Evolutionary conservation across 768 basidiomycete genomes (phyloP).

Genomic region (Boletus speciosus): DNA sequence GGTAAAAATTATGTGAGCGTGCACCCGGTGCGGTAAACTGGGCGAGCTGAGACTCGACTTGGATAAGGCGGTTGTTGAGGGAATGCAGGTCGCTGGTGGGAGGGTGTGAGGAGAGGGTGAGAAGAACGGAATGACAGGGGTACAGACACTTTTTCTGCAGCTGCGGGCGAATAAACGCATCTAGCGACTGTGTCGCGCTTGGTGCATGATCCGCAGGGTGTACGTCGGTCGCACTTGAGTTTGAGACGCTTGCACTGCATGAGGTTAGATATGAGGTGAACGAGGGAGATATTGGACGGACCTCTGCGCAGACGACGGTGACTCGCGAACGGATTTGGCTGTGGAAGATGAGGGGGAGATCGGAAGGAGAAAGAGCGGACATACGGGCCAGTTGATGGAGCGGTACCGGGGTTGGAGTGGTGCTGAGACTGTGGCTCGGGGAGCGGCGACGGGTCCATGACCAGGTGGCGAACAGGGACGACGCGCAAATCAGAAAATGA

Average conservation of each 20-base stretch:
- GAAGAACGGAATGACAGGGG: background rate
- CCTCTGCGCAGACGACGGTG: slow-evolving; percentile 82
- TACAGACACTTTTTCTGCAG: slow-evolving; percentile 79
- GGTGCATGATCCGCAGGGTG: slow-evolving; percentile 72
- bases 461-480: background rate
- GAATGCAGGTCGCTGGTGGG: slow-evolving; percentile 68
- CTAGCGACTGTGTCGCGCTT: slow-evolving; percentile 73
- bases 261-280: slow-evolving; percentile 3
- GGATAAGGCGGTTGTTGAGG: slow-evolving; percentile 73
- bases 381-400: slow-evolving; percentile 30
- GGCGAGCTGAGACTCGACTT: slow-evolving; percentile 60
- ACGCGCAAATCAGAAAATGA: background rate
- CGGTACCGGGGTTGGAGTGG: slow-evolving; percentile 13
- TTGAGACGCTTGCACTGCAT: slow-evolving; percentile 82
- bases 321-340: slow-evolving; percentile 73
- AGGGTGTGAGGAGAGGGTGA: background rate
- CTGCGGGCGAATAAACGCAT: slow-evolving; percentile 77
- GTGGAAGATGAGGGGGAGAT: slow-evolving; percentile 8
- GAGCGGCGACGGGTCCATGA: slow-evolving; percentile 19
- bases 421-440: slow-evolving; percentile 18
- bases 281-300: slow-evolving; percentile 28
- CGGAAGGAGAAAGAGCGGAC: slow-evolving; percentile 12
- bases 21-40: slow-evolving; percentile 39
- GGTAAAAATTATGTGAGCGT: slow-evolving; percentile 19
- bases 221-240: slow-evolving; percentile 77